These are phyloP conservation scores for Chrysoporthe puriensis DNA, from an alignment of 2,329 filamentous ascomycete species.

Conservation along the genomic window DNA sequence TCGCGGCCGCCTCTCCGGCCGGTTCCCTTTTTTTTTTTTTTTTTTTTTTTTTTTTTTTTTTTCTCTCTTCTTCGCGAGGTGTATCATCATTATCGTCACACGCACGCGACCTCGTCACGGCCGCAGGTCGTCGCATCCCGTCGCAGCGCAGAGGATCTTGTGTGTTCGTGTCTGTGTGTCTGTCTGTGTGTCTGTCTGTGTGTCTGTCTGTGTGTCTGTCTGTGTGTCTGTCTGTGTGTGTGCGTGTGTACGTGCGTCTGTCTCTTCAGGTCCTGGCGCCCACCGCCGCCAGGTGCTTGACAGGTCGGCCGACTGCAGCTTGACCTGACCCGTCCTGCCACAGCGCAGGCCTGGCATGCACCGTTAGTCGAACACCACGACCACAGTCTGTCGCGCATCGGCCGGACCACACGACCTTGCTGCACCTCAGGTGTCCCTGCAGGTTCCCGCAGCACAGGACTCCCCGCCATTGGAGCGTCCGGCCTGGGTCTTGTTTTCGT, in stretches of 20 bases:
- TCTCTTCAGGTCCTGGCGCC: not conserved
- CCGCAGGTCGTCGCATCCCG: constrained; percentile 5
- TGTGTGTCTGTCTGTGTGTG: no score
- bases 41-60: not conserved
- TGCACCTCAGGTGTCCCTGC: constrained; percentile 27
- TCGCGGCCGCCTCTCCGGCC: constrained; percentile 11
- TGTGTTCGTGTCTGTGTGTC: no score
- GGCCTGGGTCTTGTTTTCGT: constrained; percentile 17
- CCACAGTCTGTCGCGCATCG: constrained; percentile 17
- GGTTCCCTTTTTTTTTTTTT: constrained; percentile 19
- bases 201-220: no score
- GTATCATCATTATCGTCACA: constrained; percentile 20
- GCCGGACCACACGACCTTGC: constrained; percentile 16
- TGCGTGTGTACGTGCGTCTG: no score
- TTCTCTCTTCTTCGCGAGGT: constrained; percentile 3
- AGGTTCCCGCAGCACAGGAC: constrained; percentile 27
- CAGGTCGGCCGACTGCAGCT: constrained; percentile 21
- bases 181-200: no score
- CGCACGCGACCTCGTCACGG: not conserved
- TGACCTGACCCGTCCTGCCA: constrained; percentile 19
- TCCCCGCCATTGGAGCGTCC: constrained; percentile 23
- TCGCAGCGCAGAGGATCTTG: not conserved
- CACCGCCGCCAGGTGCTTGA: not conserved
- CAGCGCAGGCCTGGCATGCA: constrained; percentile 15
- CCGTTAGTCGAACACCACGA: constrained; percentile 9